Percentiles rank a stretch among this genome's conserved stretches.
These are phyloP conservation scores for Colletotrichum chlorophyti DNA, from an alignment of 2,329 filamentous ascomycete genomes.

Conservation along the genomic window DNA sequence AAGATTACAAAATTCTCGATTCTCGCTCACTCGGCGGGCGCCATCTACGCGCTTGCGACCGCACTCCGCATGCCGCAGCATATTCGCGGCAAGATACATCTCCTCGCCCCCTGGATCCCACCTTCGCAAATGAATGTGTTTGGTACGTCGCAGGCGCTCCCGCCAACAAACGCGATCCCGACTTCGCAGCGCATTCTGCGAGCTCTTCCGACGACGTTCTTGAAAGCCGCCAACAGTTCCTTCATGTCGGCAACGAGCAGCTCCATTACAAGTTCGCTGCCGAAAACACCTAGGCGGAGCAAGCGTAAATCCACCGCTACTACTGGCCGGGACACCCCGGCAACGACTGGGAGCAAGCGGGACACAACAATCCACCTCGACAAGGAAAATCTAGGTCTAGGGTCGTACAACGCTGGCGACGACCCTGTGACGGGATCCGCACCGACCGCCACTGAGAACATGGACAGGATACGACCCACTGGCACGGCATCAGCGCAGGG, in stretches of 20 bases:
- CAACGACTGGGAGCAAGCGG: constrained; percentile 35
- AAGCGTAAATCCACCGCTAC: constrained; percentile 63
- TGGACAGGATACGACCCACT: constrained; percentile 53
- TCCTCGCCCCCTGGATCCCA: constrained; percentile 96
- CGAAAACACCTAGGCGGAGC: constrained; percentile 66
- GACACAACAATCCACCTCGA: constrained; percentile 48
- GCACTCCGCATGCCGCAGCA: constrained; percentile 95
- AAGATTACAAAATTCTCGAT: constrained; percentile 97
- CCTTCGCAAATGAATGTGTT: constrained; percentile 90
- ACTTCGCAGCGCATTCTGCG: constrained; percentile 91
- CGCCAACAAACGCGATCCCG: constrained; percentile 85
- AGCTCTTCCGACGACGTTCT: constrained; percentile 85
- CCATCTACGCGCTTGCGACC: constrained; percentile 96
- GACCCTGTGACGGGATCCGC: constrained; percentile 28
- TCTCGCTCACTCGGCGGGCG: constrained; percentile 92
- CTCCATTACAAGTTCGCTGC: constrained; percentile 80
- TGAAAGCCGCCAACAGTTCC: constrained; percentile 93
- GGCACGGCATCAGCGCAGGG: constrained; percentile 22
- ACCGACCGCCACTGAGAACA: constrained; percentile 50
- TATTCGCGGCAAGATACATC: constrained; percentile 90
- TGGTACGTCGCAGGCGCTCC: constrained; percentile 73
- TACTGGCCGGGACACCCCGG: constrained; percentile 44
- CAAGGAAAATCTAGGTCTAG: constrained; percentile 54
- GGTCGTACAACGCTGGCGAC: constrained; percentile 32
- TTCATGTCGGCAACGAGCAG: constrained; percentile 94